These are phyloP conservation scores for Pistacia integerrima DNA, from an alignment of 345 rosid genomes.

Conservation along the genomic window DNA sequence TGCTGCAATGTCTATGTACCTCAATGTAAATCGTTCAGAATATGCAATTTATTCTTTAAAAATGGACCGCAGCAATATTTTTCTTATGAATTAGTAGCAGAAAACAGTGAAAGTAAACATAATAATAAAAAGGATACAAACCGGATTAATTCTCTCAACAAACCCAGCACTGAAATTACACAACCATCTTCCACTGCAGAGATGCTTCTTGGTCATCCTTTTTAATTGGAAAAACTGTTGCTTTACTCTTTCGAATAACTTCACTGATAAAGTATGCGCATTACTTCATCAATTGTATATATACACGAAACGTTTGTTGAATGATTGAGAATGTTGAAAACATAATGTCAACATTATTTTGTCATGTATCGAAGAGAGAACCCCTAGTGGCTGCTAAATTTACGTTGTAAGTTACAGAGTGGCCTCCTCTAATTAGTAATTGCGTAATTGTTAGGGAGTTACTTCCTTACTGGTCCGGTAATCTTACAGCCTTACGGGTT, in stretches of 20 bases:
- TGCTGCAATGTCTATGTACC: background rate
- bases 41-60: background rate
- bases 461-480: too few species aligned
- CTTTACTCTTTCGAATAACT: background rate
- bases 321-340: background rate
- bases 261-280: background rate
- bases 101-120: background rate
- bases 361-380: background rate
- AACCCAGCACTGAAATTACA: slow-evolving; percentile 12
- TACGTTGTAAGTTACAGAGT: background rate
- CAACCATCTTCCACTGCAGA: slow-evolving; percentile 12
- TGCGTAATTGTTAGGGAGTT: too few species aligned
- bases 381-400: background rate
- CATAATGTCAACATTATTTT: slow-evolving; percentile 34
- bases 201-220: slow-evolving; percentile 10
- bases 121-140: background rate
- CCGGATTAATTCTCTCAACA: background rate
- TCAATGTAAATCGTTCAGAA: too few species aligned
- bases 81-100: background rate
- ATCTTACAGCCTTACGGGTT: too few species aligned
- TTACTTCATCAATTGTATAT: background rate
- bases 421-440: background rate
- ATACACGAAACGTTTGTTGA: background rate
- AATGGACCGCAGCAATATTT: background rate
- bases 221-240: background rate